Conservation (phyloP, 2,329 filamentous ascomycete species). For the Blastomyces silverae region DNA sequence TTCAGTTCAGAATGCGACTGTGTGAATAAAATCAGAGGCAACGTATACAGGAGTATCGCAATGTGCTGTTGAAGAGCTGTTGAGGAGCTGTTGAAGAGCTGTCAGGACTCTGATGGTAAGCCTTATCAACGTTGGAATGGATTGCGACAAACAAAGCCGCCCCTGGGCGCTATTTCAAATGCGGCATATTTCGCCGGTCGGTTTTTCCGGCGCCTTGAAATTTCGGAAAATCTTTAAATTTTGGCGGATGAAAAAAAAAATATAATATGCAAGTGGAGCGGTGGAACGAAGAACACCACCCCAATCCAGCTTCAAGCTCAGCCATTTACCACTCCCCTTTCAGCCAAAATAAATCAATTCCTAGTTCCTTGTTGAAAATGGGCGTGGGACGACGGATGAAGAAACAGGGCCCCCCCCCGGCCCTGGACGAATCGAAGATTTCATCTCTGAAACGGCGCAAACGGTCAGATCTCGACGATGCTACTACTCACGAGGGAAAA, state of each 20-base stretch:
- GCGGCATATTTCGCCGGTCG: background rate
- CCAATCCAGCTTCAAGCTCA: background rate
- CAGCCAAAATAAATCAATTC: conserved; percentile 21
- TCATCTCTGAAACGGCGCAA: conserved; percentile 70
- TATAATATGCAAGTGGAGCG: no score
- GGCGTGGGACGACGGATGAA: conserved; percentile 87
- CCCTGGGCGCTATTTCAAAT: background rate
- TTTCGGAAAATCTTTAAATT: conserved; percentile 1
- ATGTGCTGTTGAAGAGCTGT: no score
- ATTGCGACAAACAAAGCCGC: background rate
- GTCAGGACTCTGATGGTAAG: no score
- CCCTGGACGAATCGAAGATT: conserved; percentile 65
- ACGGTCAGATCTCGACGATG: conserved; percentile 60
- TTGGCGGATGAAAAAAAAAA: background rate
- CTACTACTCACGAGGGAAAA: conserved; percentile 17
- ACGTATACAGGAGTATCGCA: background rate
- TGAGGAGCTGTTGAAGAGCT: no score
- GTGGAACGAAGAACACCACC: background rate
- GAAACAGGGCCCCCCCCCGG: conserved; percentile 82
- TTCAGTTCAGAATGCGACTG: background rate
- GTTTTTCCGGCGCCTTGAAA: background rate
- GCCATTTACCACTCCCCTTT: background rate
- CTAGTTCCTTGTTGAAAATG: conserved; percentile 52
- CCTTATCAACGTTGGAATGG: no score
- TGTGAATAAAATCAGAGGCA: background rate